Evolutionary conservation across 306 rosid species (phyloP).

Genomic region (Phaseolus lunatus): DNA sequence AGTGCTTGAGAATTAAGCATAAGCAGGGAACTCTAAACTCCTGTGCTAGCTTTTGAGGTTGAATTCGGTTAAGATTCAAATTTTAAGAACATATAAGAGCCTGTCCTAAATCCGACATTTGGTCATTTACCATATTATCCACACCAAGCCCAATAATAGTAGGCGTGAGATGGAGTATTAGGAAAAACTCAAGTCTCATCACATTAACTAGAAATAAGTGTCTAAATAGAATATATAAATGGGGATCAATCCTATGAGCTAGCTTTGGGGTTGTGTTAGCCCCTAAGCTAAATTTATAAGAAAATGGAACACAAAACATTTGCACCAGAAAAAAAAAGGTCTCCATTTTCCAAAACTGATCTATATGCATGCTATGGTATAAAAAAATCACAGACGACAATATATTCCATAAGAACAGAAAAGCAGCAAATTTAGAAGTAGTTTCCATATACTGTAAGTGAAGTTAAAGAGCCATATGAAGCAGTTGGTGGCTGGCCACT

Average conservation of each 20-base stretch:
- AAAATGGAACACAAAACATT: conserved; percentile 5
- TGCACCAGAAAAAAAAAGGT: not conserved
- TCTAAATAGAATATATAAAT: not conserved
- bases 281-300: not conserved
- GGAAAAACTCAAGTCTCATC: not conserved
- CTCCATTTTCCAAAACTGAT: conserved; percentile 22
- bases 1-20: too few relatives aligned
- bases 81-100: too few relatives aligned
- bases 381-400: not conserved
- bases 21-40: not conserved
- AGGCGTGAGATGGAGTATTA: not conserved
- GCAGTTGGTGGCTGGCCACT: not conserved
- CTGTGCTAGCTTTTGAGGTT: not conserved
- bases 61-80: not conserved
- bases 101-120: not conserved
- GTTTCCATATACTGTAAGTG: conserved; percentile 17
- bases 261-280: not conserved
- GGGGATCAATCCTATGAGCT: not conserved
- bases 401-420: conserved; percentile 24
- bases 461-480: conserved; percentile 24
- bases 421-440: conserved; percentile 33
- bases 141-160: not conserved
- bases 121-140: not conserved
- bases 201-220: not conserved
- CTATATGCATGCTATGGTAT: conserved; percentile 19